Evolutionary conservation across 768 basidiomycete genomes (phyloP), one percentile per base, ranked within the genome.

Genomic region (Cantharellus cinnabarinus): DNA sequence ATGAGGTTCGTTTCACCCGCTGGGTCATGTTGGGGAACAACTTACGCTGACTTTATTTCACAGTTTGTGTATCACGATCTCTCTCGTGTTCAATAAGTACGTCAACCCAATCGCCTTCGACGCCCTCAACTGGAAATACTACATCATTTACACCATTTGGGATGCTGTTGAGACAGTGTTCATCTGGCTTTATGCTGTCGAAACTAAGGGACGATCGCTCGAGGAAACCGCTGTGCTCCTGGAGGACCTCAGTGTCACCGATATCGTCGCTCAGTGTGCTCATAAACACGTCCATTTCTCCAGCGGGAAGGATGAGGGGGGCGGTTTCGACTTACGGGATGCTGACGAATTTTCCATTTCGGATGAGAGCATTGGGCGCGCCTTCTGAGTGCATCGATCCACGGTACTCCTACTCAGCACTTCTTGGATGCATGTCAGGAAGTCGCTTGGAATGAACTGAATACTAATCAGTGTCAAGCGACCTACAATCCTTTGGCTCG

Each of bases 1-100:
- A 86, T 89, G 75, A 84, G 79, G 71, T 83, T 90, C 68, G 71
- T 56, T 58, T 35, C 34, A 14, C 52, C 4, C 50, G 10, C 29
- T 29, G 41, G n/a, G 42, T 7, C 41, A 10, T n/a, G 7, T 14
- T 4, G 5, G 10, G 35, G 20, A 29, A 29, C 20, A 29, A 29
- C 20, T 48, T 48, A 55, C 35, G 53, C 53, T 14, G 7, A 10
- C 44, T 48, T 48, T 29, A 10, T 48, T 29, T 48, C 44, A 48
- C 2, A 54, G 52, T 35, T 54, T 54, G 52, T 10, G 15, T 35
- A 35, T 54, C 52, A 54, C 52, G 7, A 35, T 35, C 52, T 14
- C 52, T 10, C 52, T 54, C 52, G 52, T 61, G 41, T 63, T 63
- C 58, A 66, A 66, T 58, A 57, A 52, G 48, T 61, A 63, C 55